Conservation (phyloP, 257 asterid genomes). For the Lycium ferocissimum region DNA sequence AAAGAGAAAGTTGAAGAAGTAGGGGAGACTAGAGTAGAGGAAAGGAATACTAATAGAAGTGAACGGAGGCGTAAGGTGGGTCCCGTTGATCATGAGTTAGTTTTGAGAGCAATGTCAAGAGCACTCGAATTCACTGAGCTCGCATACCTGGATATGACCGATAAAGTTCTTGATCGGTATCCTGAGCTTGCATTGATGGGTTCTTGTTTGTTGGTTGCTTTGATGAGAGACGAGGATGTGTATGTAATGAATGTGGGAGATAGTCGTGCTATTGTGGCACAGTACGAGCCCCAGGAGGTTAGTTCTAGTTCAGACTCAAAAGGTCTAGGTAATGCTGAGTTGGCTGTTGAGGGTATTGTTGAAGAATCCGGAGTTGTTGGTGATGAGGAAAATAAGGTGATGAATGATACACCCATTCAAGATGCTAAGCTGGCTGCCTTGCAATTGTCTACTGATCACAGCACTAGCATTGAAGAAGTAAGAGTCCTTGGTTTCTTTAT, state of each 20-base stretch:
- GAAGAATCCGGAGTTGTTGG: conserved; percentile 25
- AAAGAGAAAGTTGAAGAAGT: conserved; percentile 34
- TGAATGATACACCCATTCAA: conserved; percentile 23
- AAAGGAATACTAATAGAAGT: conserved; percentile 21
- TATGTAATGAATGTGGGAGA: conserved; percentile 44
- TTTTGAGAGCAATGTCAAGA: conserved; percentile 42
- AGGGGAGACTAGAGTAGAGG: conserved; percentile 37
- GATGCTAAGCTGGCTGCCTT: conserved; percentile 34
- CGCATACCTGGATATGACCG: conserved; percentile 40
- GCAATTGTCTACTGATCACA: conserved; percentile 39
- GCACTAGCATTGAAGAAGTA: conserved; percentile 42
- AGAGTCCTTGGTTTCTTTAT: conserved; percentile 12
- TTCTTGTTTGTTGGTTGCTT: conserved; percentile 39
- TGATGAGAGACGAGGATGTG: conserved; percentile 42
- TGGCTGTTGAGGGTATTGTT: conserved; percentile 30
- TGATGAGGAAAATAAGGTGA: conserved; percentile 9
- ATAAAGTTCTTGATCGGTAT: conserved; percentile 40
- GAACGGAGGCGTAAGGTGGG: conserved; percentile 39
- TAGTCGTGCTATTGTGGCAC: conserved; percentile 44
- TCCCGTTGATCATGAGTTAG: conserved; percentile 39
- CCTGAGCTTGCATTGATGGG: conserved; percentile 44
- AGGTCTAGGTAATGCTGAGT: not conserved
- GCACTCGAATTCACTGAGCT: conserved; percentile 40
- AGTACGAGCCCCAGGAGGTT: conserved; percentile 31
- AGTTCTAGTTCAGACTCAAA: conserved; percentile 30